Evolutionary conservation across 1,284 basidiomycete species (phyloP), one percentile per base, ranked within the genome.

Genomic region (Cystobasidium pallidum): DNA sequence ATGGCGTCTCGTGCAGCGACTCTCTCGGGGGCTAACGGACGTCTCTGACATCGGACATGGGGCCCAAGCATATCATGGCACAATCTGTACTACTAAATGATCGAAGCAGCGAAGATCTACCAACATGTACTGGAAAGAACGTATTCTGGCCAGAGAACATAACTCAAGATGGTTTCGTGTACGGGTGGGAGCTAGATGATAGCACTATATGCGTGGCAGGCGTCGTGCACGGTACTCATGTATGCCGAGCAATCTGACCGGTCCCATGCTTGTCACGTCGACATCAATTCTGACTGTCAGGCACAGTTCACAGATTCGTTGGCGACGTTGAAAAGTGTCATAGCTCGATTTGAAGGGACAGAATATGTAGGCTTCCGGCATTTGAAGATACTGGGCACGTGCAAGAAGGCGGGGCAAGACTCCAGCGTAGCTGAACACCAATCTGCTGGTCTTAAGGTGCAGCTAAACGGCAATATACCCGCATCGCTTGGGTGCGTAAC

Each of bases 131-230:
- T 26, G 21, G n/a, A 26, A 52, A 41, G 32, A n/a, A 49, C n/a
- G 21, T 68, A 54, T 68, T 68, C 66, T 68, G 66, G 66, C 66
- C 66, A 21, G 17, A 24, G 36, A 68, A 24, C 30, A 41, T 59
- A 6, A 51, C n/a, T 45, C n/a, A 3, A 41, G 13, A 34, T 19
- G 67, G 57, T n/a, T 43, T 30, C 32, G 13, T 51, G 2, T 61
- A 70, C 59, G 67, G 67, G 4, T 70, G 47, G 36, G 15, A 26
- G 3, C 41, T 47, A 10, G 17, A n/a, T 24, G 41, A 32, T 7
- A 45, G 36, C 26, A 26, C 66, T 30, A 13, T 26, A 10, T 68
- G 66, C 39, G 28, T 68, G 1, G 55, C 51, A 21, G 64, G 64
- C 24, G 36, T 66, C 3, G 17, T 66, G n/a, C 13, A 32, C 19